phyloP scores from a whole-genome alignment of 306 rosid genomes.

The Citrullus amarus region DNA sequence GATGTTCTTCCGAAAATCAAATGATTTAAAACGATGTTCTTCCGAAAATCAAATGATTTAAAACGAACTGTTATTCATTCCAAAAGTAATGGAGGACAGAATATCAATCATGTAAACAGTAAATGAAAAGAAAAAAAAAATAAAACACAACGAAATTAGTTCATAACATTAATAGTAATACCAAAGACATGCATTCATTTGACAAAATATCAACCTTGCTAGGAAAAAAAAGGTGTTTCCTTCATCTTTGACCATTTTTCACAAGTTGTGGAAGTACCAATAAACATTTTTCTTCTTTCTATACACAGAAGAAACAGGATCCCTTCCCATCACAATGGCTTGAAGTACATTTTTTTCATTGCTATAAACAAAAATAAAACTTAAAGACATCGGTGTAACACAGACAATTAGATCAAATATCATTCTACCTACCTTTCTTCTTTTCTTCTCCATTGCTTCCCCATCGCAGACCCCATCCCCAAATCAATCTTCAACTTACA shows the following conservation, averaged over 20 bases:
- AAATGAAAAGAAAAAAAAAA: too few relatives aligned
- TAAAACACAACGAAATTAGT: too few relatives aligned
- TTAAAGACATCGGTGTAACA: not conserved
- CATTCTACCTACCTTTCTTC: constrained; percentile 6
- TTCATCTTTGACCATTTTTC: not conserved
- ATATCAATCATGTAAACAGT: too few relatives aligned
- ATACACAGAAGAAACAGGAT: not conserved
- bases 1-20: too few relatives aligned
- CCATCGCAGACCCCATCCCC: not conserved
- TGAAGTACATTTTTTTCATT: not conserved
- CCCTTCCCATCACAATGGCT: not conserved
- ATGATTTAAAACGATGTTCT: too few relatives aligned
- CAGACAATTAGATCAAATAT: not conserved
- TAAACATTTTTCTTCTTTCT: not conserved
- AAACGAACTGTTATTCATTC: too few relatives aligned
- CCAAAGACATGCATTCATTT: not conserved
- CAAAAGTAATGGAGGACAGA: too few relatives aligned
- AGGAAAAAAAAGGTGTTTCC: not conserved
- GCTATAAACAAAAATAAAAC: not conserved
- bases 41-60: too few relatives aligned
- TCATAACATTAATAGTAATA: not conserved
- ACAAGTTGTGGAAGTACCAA: not conserved
- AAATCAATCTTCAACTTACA: constrained; percentile 1
- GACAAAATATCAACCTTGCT: not conserved
- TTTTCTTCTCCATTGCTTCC: not conserved